Conservation (phyloP, 2,329 filamentous ascomycete genomes). For the Ophiostoma angusticollis region DNA sequence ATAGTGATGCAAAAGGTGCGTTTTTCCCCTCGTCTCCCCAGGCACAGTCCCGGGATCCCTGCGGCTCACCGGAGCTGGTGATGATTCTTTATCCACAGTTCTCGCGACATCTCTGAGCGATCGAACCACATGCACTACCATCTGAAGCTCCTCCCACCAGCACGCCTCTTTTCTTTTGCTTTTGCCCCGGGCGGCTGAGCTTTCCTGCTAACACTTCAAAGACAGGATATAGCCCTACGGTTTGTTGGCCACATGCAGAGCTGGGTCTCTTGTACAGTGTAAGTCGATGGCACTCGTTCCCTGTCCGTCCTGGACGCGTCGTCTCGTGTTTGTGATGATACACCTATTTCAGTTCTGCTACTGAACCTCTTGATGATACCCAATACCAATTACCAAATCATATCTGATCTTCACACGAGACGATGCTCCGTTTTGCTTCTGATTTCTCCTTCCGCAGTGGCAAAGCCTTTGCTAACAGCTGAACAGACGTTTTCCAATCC, state of each 20-base stretch:
- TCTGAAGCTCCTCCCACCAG: conserved; percentile 39
- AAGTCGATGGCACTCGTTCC: not conserved
- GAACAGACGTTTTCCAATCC: not conserved
- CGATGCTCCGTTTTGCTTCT: conserved; percentile 6
- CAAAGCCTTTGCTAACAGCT: no score
- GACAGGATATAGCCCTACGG: no score
- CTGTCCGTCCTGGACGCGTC: not conserved
- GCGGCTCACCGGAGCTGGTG: conserved; percentile 23
- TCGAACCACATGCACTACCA: conserved; percentile 65
- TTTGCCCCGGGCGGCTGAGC: not conserved
- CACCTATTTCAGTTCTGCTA: conserved; percentile 59
- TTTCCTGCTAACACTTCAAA: conserved; percentile 5
- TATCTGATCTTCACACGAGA: conserved; percentile 14
- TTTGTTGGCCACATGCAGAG: no score
- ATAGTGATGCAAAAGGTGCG: conserved; percentile 1
- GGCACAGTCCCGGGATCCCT: not conserved
- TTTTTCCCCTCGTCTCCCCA: not conserved
- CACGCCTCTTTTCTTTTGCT: not conserved
- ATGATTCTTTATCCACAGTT: conserved; percentile 48
- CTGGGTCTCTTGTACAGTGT: not conserved
- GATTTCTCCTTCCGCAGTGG: conserved; percentile 3
- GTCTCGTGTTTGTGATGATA: conserved; percentile 47
- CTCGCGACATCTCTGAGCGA: conserved; percentile 47
- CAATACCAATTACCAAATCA: conserved; percentile 48
- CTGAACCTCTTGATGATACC: conserved; percentile 55